phyloP scores from a whole-genome alignment of 192 early-diverging fungal genomes.

The Dimargaris xerosporica region DNA sequence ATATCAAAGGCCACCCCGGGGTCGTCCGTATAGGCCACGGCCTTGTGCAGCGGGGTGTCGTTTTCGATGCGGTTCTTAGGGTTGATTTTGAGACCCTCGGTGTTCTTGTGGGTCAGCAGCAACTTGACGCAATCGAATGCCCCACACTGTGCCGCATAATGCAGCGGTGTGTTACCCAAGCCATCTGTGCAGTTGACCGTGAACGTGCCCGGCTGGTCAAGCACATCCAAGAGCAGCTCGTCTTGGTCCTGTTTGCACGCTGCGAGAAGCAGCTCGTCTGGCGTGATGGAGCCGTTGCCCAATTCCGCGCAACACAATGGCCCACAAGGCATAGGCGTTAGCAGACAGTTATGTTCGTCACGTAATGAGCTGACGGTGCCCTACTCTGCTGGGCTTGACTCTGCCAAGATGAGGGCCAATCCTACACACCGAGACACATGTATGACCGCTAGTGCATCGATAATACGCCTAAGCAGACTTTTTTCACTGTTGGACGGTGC shows the following conservation, averaged over 20 bases:
- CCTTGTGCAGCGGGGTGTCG: conserved; percentile 56
- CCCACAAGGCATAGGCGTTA: no score
- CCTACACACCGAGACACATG: no score
- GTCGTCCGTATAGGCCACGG: conserved; percentile 36
- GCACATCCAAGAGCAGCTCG: conserved; percentile 41
- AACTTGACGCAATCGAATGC: conserved; percentile 43
- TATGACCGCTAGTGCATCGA: no score
- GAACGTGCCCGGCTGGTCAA: conserved; percentile 26
- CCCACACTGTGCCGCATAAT: conserved; percentile 45
- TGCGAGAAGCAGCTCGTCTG: conserved; percentile 46
- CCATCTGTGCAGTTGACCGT: conserved; percentile 46
- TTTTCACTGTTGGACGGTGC: no score
- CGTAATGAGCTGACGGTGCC: no score
- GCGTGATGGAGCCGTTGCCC: no score
- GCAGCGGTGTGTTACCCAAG: conserved; percentile 47
- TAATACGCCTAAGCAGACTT: no score
- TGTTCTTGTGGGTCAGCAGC: conserved; percentile 20
- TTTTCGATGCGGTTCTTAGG: conserved; percentile 31
- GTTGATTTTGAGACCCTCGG: conserved; percentile 36
- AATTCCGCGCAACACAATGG: no score
- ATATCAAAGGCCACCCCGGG: conserved; percentile 39
- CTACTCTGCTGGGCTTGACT: no score
- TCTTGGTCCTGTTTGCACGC: conserved; percentile 58
- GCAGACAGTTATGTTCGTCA: no score
- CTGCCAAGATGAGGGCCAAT: no score